Base-by-base conservation (phyloP, 1,284 basidiomycete genomes). In the Tilletiopsis washingtonensis region DNA sequence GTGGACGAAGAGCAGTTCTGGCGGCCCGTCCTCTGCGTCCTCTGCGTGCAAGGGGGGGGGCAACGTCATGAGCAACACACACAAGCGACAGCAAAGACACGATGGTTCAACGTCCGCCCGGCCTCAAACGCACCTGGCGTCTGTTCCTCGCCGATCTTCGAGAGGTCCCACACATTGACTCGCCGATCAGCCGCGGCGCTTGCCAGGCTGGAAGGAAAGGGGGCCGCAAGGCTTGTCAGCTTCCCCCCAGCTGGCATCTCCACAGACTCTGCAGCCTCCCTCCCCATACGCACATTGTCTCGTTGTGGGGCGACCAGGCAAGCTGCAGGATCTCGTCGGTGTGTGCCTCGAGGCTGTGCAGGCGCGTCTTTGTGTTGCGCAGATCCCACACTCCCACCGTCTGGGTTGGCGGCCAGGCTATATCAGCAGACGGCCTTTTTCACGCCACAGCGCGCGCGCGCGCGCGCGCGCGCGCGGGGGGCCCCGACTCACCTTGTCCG, bases 1-100 rank as follows among this genome's bases (percentile, higher is more conserved):
- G 38, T 73, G 71, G 0, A 71, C 66, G 47, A 73, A 73, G 25
- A 72, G 53, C 6, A 73, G 47, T 41, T 73, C 71, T 2, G 93
- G 91, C 3, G 94, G 59, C 5, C 94, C 93, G 69, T 98, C 93
- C 74, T 98, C 94, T 45, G 90, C 88, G 69, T 98, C 93, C 63
- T 98, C 93, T n/a, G n/a, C n/a, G n/a, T n/a, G n/a, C n/a, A n/a
- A n/a, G n/a, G n/a, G n/a, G n/a, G n/a, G n/a, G n/a, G n/a, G n/a
- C n/a, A n/a, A n/a, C n/a, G n/a, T n/a, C n/a, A n/a, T n/a, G n/a
- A n/a, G n/a, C n/a, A n/a, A n/a, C n/a, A n/a, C n/a, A n/a, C n/a
- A n/a, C n/a, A n/a, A n/a, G n/a, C n/a, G n/a, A n/a, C n/a, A n/a
- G n/a, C n/a, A n/a, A n/a, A n/a, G n/a, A n/a, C n/a, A n/a, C n/a